Evolutionary conservation across 1,284 basidiomycete species (phyloP).

Genomic region (Bondarzewia mesenterica): DNA sequence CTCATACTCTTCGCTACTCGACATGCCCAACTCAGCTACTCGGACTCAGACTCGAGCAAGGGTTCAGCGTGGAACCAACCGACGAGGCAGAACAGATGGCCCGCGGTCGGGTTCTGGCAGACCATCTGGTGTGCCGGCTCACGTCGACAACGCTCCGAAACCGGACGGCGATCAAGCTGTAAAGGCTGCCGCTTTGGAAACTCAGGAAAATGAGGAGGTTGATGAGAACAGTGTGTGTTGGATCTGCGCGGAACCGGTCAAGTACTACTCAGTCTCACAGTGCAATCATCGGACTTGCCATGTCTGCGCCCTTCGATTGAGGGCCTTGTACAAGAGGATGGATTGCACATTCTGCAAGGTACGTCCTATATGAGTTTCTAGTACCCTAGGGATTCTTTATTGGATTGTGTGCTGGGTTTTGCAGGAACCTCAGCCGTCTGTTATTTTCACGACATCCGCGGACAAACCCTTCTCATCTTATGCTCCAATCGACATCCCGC

Average conservation of each 20-base stretch:
- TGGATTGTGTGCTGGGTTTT: background rate
- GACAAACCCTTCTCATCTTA: slow-evolving; percentile 60
- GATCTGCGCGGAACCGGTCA: slow-evolving; percentile 94
- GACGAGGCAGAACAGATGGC: slow-evolving; percentile 1
- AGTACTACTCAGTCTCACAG: slow-evolving; percentile 81
- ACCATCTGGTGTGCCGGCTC: background rate
- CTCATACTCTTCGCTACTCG: no score
- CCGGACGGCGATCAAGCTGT: slow-evolving; percentile 3
- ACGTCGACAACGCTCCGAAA: background rate
- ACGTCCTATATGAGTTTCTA: slow-evolving; percentile 14
- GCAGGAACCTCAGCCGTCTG: slow-evolving; percentile 69
- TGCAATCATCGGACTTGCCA: slow-evolving; percentile 94
- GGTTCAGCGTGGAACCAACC: slow-evolving; percentile 8
- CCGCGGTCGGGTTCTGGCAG: background rate
- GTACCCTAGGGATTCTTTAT: background rate
- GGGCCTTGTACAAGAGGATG: slow-evolving; percentile 88
- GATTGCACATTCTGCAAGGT: slow-evolving; percentile 98
- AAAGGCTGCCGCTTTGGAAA: background rate
- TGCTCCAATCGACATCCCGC: slow-evolving; percentile 46
- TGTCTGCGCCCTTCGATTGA: slow-evolving; percentile 85
- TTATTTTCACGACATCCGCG: slow-evolving; percentile 77
- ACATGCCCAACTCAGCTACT: slow-evolving; percentile 9
- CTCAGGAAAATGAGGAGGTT: slow-evolving; percentile 5
- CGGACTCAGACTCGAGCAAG: slow-evolving; percentile 1
- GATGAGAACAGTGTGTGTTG: slow-evolving; percentile 64